Base-by-base conservation (phyloP, 805 yeast genomes). In the Monosporozyma siamensis region DNA sequence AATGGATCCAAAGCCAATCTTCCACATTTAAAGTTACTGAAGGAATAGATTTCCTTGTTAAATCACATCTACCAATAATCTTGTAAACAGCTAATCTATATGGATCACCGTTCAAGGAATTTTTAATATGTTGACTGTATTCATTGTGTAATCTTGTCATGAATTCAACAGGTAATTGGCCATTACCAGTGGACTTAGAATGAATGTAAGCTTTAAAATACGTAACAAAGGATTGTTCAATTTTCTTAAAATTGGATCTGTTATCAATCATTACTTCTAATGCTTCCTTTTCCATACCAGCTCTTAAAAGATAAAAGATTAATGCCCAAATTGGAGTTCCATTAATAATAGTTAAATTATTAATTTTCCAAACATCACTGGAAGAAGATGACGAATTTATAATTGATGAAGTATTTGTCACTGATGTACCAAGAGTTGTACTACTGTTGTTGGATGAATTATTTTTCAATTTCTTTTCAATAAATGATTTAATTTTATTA, bases 1-100 rank as follows among this genome's bases (percentile, higher is more conserved):
- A 71, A 63, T 92, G 97, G 58, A 84, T 77, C 98, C 98, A 90
- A 39, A 90, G 62, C 97, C 97, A 90, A 65, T 90, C 97, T 62
- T 90, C 97, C 38, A 89, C 76, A 45, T 94, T 84, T 29, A 78
- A 64, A 30, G 82, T 74, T 24, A 90, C 75, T n/a, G 78, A 61
- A 29, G 94, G 78, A 52, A 89, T 66, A 48, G 75, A 67, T 61
- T 78, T 78, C 61, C 80, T 71, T 38, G 82, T 68, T 56, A 82
- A 57, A 65, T 80, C 80, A 62, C 96, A 87, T 61, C 92, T 81
- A n/a, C 97, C 97, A 44, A 90, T 74, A 21, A 92, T 72, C 63
- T 92, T 90, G 67, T 86, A 92, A 5, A 88, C 82, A 0, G 96
- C 92, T 58, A 80, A 82, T 58, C 89, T 80, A 67, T 75, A 92